Evolutionary conservation across 148 eudicot genomes (phyloP).

Genomic region (Euryodendron excelsum): DNA sequence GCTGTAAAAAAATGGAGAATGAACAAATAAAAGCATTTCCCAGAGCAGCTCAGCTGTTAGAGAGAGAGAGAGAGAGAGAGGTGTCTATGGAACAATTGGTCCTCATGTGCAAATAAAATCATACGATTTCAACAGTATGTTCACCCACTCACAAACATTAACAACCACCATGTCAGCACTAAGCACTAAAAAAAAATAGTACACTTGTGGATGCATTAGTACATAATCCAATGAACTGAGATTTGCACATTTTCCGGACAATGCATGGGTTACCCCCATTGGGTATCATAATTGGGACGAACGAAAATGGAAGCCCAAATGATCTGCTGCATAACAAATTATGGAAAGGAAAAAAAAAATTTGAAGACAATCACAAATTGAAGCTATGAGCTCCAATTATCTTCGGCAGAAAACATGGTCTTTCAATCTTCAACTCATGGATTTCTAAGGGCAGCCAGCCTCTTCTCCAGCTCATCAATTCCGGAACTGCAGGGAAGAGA

Average conservation of each 20-base stretch:
- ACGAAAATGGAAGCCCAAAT: neutral
- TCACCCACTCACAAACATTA: too few relatives aligned
- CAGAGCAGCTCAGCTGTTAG: too few relatives aligned
- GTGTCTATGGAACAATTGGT: too few relatives aligned
- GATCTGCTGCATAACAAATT: neutral
- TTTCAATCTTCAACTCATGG: constrained; percentile 31
- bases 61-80: too few relatives aligned
- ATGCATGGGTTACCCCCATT: neutral
- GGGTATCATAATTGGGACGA: neutral
- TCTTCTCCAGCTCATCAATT: constrained; percentile 74
- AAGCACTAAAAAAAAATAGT: neutral
- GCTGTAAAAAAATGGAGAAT: too few relatives aligned
- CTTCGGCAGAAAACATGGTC: neutral
- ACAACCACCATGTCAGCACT: too few relatives aligned
- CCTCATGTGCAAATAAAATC: too few relatives aligned
- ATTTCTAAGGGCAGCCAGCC: constrained; percentile 88
- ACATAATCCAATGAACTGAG: neutral
- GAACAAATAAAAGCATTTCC: too few relatives aligned
- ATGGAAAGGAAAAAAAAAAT: constrained; percentile 1
- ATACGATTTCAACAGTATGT: too few relatives aligned
- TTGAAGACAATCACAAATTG: neutral
- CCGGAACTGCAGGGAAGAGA: constrained; percentile 49
- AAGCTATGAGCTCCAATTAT: neutral
- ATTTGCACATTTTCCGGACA: neutral
- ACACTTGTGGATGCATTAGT: neutral